Percentiles rank a stretch among this genome's conserved stretches.
These are phyloP conservation scores for Leccinellum albellum DNA, from an alignment of 768 basidiomycete genomes.

Conservation along the genomic window DNA sequence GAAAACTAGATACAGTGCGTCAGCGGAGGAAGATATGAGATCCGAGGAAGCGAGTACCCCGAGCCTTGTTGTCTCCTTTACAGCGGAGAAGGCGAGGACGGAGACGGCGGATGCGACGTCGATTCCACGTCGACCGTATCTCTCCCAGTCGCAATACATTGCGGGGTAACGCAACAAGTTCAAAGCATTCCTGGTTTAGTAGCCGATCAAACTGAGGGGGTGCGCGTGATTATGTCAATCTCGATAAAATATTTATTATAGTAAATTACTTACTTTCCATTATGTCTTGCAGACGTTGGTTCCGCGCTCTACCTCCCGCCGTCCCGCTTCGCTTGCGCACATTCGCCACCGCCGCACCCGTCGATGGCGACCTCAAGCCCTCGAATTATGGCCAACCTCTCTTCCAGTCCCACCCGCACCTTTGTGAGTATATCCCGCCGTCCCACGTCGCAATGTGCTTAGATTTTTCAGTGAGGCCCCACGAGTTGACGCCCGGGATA, in stretches of 20 bases:
- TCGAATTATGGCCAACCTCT: conserved; percentile 79
- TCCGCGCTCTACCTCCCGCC: neutral
- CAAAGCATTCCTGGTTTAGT: neutral
- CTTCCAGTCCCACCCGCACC: conserved; percentile 75
- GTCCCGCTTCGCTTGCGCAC: conserved; percentile 11
- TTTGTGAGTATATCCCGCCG: conserved; percentile 43
- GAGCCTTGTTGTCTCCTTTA: conserved; percentile 62
- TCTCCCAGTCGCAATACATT: conserved; percentile 39
- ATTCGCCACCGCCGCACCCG: conserved; percentile 33
- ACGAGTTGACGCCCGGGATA: conserved; percentile 84
- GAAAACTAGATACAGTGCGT: conserved; percentile 51
- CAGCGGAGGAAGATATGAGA: conserved; percentile 6
- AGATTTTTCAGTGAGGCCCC: conserved; percentile 41
- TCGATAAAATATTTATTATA: neutral
- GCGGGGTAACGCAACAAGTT: neutral
- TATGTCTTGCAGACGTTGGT: neutral
- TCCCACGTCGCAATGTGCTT: conserved; percentile 2
- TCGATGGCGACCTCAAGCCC: conserved; percentile 50
- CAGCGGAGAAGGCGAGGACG: conserved; percentile 63
- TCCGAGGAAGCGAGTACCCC: conserved; percentile 42
- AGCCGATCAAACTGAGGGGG: neutral
- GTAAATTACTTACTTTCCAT: neutral
- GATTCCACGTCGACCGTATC: conserved; percentile 51
- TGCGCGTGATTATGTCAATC: conserved; percentile 20
- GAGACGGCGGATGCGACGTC: conserved; percentile 64